Conservation (phyloP, 371 early-diverging fungal species). For the Sporodiniella umbellata region DNA sequence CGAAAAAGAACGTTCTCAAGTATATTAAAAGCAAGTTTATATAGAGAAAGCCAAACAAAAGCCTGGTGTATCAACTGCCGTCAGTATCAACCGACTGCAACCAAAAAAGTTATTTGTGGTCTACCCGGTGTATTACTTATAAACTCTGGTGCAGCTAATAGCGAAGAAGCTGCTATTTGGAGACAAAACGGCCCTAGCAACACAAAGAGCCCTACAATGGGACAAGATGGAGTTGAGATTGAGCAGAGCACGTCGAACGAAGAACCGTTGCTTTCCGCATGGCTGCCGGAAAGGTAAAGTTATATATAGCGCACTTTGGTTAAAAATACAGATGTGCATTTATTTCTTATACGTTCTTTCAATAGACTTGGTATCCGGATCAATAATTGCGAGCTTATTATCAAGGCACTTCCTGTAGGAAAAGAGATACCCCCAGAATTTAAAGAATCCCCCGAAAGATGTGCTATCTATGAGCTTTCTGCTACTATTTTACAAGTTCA, state of each 20-base stretch:
- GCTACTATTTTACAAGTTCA: constrained; percentile 67
- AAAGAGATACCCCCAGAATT: constrained; percentile 46
- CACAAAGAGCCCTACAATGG: constrained; percentile 11
- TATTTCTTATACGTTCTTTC: background rate
- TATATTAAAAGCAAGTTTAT: constrained; percentile 64
- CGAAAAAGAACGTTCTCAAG: constrained; percentile 55
- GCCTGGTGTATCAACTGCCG: constrained; percentile 81
- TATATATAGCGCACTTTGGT: background rate
- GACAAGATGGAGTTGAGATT: constrained; percentile 7
- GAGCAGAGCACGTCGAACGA: constrained; percentile 14
- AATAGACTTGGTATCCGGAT: constrained; percentile 52
- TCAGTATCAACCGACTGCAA: constrained; percentile 67
- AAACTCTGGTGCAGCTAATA: constrained; percentile 61
- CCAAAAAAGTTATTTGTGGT: constrained; percentile 58
- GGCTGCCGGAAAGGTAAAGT: constrained; percentile 52
- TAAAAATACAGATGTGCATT: no score
- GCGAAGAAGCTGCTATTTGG: constrained; percentile 56
- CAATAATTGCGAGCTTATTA: constrained; percentile 37
- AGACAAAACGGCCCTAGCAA: constrained; percentile 45
- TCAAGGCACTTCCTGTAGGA: constrained; percentile 41
- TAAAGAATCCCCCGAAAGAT: constrained; percentile 29
- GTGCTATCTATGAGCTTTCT: constrained; percentile 58
- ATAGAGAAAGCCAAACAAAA: constrained; percentile 68
- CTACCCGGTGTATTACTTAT: constrained; percentile 67
- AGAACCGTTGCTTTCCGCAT: constrained; percentile 23